Evolutionary conservation across 1,284 basidiomycete species (phyloP).

Genomic region (Cerioporus squamosus): DNA sequence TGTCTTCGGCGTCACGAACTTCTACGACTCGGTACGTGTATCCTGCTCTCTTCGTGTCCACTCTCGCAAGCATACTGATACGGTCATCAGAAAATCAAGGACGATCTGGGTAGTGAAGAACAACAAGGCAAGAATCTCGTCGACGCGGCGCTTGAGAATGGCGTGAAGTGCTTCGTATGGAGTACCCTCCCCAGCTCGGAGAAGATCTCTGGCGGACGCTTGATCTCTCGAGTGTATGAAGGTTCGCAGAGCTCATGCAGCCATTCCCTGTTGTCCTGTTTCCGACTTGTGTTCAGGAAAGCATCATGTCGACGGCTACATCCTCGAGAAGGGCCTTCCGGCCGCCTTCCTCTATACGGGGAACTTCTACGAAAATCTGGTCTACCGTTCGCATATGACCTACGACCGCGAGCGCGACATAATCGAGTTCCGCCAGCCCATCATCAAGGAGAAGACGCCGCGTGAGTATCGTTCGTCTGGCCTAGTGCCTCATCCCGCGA

Average conservation of each 20-base stretch:
- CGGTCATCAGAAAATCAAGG: slow-evolving; percentile 25
- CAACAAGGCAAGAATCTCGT: slow-evolving; percentile 31
- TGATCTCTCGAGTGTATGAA: slow-evolving; percentile 31
- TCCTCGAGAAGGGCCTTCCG: slow-evolving; percentile 20
- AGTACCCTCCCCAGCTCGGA: slow-evolving; percentile 30
- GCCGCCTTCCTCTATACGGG: slow-evolving; percentile 27
- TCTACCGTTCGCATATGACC: slow-evolving; percentile 26
- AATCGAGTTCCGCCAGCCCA: slow-evolving; percentile 28
- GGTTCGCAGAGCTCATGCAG: slow-evolving; percentile 1
- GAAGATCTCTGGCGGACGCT: slow-evolving; percentile 25
- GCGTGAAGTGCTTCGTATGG: slow-evolving; percentile 27
- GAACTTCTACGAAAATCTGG: slow-evolving; percentile 32
- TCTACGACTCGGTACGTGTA: slow-evolving; percentile 28
- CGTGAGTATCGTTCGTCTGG: slow-evolving; percentile 2
- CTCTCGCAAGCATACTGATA: neutral
- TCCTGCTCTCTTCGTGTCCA: neutral
- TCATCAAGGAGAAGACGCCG: slow-evolving; percentile 26
- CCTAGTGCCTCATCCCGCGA: no score
- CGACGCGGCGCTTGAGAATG: slow-evolving; percentile 23
- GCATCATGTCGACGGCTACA: slow-evolving; percentile 29
- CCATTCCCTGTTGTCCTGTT: no score
- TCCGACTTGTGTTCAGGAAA: slow-evolving; percentile 16
- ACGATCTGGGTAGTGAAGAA: slow-evolving; percentile 30
- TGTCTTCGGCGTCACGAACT: slow-evolving; percentile 32
- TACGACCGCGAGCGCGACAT: slow-evolving; percentile 24